Percentiles rank a stretch among this genome's conserved stretches.
phyloP scores from a whole-genome alignment of 2,329 filamentous ascomycete species.

The Metarhizium sp. region DNA sequence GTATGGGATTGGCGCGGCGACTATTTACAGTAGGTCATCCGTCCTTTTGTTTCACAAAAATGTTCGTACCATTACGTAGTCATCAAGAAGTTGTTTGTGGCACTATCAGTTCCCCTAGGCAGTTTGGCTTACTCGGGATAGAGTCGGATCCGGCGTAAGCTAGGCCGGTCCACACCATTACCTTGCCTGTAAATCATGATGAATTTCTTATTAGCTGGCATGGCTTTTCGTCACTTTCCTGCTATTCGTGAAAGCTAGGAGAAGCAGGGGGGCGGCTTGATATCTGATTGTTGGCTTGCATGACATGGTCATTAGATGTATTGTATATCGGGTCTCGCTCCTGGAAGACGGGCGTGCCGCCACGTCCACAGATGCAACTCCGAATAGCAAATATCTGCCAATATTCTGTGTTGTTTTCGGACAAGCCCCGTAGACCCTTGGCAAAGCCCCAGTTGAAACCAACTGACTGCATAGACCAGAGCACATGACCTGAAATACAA shows the following conservation, averaged over 20 bases:
- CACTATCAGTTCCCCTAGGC: not conserved
- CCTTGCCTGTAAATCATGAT: not conserved
- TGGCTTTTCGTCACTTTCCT: constrained; percentile 1
- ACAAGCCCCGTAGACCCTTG: not conserved
- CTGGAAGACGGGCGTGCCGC: not conserved
- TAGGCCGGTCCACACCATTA: constrained; percentile 2
- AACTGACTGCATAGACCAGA: not conserved
- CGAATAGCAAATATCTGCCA: not conserved
- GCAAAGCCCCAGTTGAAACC: not conserved
- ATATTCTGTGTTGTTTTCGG: not conserved
- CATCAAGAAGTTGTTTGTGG: not conserved
- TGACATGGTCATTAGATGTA: not conserved
- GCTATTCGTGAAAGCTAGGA: not conserved
- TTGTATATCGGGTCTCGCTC: not conserved
- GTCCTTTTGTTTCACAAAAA: not conserved
- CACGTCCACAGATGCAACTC: not conserved
- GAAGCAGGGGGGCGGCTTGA: not conserved
- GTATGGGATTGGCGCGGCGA: not conserved
- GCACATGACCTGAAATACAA: not conserved
- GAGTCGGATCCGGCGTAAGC: not conserved
- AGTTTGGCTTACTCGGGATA: not conserved
- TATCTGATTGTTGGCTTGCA: not conserved
- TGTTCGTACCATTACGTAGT: not conserved
- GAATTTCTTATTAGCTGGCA: not conserved
- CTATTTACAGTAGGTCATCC: not conserved